phyloP scores from a whole-genome alignment of 1,284 basidiomycete species.

The Ganoderma resinaceum region DNA sequence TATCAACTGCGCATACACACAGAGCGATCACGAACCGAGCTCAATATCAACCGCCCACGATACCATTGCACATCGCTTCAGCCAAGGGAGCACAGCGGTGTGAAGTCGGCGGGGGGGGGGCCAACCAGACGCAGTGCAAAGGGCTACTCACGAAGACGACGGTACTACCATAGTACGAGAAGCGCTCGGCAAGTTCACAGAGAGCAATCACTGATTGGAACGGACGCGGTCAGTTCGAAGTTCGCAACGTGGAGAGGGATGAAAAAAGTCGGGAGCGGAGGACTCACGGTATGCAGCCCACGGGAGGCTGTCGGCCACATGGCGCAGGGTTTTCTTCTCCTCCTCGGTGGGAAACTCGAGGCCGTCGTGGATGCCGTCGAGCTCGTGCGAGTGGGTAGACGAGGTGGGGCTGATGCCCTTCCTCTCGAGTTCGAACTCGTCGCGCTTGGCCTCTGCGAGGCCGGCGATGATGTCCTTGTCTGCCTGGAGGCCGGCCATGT shows the following conservation, averaged over 20 bases:
- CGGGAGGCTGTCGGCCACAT: constrained; percentile 67
- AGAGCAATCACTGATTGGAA: constrained; percentile 64
- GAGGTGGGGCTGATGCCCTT: constrained; percentile 30
- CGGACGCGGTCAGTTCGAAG: not conserved
- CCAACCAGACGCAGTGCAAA: not conserved
- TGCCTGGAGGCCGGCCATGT: constrained; percentile 40
- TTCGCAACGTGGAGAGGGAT: not conserved
- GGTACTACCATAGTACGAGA: constrained; percentile 72
- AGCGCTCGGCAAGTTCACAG: constrained; percentile 78
- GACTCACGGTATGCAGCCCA: constrained; percentile 71
- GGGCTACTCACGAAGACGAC: constrained; percentile 66
- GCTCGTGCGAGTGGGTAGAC: constrained; percentile 31
- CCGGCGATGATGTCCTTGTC: constrained; percentile 42
- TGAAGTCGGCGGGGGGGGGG: not conserved
- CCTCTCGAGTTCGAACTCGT: constrained; percentile 37
- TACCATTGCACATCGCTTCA: not conserved
- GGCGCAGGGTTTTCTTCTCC: constrained; percentile 65
- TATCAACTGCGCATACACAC: not conserved
- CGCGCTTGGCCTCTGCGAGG: constrained; percentile 37
- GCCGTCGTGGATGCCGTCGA: constrained; percentile 59
- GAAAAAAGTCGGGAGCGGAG: not conserved
- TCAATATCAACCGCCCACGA: not conserved
- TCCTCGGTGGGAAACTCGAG: constrained; percentile 75
- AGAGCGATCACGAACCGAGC: not conserved
- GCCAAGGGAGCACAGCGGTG: not conserved